Evolutionary conservation across 495 filamentous ascomycete genomes (phyloP).

Genomic region (Podospora tetraspora): DNA sequence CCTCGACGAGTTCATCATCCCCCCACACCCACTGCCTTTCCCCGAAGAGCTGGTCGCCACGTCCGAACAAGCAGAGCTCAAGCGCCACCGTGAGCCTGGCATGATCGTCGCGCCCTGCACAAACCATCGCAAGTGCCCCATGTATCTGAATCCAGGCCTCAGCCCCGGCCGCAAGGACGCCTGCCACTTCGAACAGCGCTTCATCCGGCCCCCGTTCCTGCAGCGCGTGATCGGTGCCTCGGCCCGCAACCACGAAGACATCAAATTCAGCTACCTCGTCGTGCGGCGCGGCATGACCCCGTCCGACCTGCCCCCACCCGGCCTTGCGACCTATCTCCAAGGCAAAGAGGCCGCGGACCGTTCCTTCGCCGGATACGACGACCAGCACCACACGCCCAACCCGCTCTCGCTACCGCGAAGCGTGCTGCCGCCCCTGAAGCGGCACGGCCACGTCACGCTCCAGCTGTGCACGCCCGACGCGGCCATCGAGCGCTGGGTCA

Average conservation of each 20-base stretch:
- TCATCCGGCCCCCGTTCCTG: constrained; percentile 73
- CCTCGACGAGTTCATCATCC: constrained; percentile 67
- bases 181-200: constrained; percentile 88
- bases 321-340: constrained; percentile 19
- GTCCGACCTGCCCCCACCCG: constrained; percentile 30
- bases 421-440: constrained; percentile 77
- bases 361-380: constrained; percentile 42
- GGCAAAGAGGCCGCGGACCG: constrained; percentile 26
- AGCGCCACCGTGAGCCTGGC: constrained; percentile 54
- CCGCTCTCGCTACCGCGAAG: constrained; percentile 70
- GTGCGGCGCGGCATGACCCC: constrained; percentile 62
- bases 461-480: constrained; percentile 87
- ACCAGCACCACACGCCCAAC: constrained; percentile 36
- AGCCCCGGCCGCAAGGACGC: constrained; percentile 73
- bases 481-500: constrained; percentile 88
- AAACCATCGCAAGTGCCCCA: constrained; percentile 80
- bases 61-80: neutral
- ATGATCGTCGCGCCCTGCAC: constrained; percentile 97
- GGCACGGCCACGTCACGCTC: constrained; percentile 77
- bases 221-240: constrained; percentile 66
- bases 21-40: constrained; percentile 48
- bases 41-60: constrained; percentile 28
- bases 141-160: constrained; percentile 69
- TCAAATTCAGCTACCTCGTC: constrained; percentile 82
- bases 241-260: constrained; percentile 80